Conservation (phyloP, 2,329 filamentous ascomycete genomes). For the Volutella citrinella region DNA sequence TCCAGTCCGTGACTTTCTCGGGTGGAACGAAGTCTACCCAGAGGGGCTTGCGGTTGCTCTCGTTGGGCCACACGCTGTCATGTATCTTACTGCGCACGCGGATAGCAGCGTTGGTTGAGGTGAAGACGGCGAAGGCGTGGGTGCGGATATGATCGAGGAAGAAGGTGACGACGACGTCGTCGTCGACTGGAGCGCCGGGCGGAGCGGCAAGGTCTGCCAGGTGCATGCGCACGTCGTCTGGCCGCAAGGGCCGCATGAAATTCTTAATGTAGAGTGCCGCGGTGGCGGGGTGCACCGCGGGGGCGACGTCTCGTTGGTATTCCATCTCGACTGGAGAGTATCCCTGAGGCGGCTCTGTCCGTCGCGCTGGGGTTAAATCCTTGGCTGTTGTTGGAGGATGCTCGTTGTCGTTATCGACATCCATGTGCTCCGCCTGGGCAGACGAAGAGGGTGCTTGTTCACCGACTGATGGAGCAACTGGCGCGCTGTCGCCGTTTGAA, state of each 20-base stretch:
- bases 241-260: constrained; percentile 81
- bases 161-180: constrained; percentile 60
- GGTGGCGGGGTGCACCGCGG: constrained; percentile 69
- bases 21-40: constrained; percentile 89
- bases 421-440: neutral
- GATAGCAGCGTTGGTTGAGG: constrained; percentile 65
- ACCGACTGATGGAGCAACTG: too few species aligned
- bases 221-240: constrained; percentile 63
- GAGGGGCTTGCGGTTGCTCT: constrained; percentile 77
- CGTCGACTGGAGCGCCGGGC: constrained; percentile 47
- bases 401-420: constrained; percentile 11
- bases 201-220: constrained; percentile 66
- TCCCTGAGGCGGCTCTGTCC: too few species aligned
- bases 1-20: constrained; percentile 70
- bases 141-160: constrained; percentile 84
- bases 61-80: constrained; percentile 78
- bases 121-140: constrained; percentile 79
- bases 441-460: too few species aligned
- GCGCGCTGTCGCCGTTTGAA: too few species aligned
- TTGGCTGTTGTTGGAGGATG: too few species aligned
- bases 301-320: constrained; percentile 38
- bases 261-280: constrained; percentile 83
- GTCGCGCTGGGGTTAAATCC: too few species aligned
- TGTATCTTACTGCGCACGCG: constrained; percentile 76
- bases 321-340: constrained; percentile 28